A percentile compares a stretch with the other conserved stretches of the same genome.
Evolutionary conservation across 108 stramenopile species (phyloP).

Genomic region (Discostella pseudostelligera): DNA sequence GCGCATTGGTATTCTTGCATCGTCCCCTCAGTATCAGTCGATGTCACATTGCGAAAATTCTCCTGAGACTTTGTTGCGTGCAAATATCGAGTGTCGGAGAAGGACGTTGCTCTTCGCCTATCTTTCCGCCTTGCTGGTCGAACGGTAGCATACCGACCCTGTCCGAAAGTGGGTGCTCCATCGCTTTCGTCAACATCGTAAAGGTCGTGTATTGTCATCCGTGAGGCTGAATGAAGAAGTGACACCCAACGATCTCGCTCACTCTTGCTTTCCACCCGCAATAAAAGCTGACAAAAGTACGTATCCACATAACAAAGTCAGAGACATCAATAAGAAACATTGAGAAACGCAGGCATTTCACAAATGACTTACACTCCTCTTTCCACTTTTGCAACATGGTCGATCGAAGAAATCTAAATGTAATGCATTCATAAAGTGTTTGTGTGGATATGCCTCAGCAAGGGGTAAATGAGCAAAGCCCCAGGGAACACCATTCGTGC

Average conservation of each 20-base stretch:
- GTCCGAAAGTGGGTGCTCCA: slow-evolving; percentile 49
- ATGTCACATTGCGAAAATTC: slow-evolving; percentile 26
- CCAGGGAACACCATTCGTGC: slow-evolving; percentile 52
- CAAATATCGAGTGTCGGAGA: slow-evolving; percentile 29
- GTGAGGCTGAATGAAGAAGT: slow-evolving; percentile 61
- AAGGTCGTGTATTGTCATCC: slow-evolving; percentile 59
- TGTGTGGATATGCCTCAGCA: slow-evolving; percentile 49
- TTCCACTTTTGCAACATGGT: slow-evolving; percentile 71
- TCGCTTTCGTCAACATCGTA: slow-evolving; percentile 62
- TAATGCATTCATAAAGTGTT: slow-evolving; percentile 63
- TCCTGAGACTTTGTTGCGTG: slow-evolving; percentile 34
- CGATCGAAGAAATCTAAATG: slow-evolving; percentile 74
- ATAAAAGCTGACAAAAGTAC: slow-evolving; percentile 46
- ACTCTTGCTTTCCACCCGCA: slow-evolving; percentile 54
- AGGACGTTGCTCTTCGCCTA: slow-evolving; percentile 18
- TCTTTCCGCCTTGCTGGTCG: slow-evolving; percentile 54
- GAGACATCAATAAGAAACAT: background rate
- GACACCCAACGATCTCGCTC: slow-evolving; percentile 72
- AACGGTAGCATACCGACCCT: slow-evolving; percentile 72
- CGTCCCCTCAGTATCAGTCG: slow-evolving; percentile 12
- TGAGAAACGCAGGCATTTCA: background rate
- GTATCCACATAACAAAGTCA: background rate
- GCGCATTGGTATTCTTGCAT: slow-evolving; percentile 61
- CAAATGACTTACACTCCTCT: slow-evolving; percentile 46
- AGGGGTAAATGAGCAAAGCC: slow-evolving; percentile 72